Evolutionary conservation across 345 rosid genomes (phyloP).

Genomic region (Toxicodendron radicans): DNA sequence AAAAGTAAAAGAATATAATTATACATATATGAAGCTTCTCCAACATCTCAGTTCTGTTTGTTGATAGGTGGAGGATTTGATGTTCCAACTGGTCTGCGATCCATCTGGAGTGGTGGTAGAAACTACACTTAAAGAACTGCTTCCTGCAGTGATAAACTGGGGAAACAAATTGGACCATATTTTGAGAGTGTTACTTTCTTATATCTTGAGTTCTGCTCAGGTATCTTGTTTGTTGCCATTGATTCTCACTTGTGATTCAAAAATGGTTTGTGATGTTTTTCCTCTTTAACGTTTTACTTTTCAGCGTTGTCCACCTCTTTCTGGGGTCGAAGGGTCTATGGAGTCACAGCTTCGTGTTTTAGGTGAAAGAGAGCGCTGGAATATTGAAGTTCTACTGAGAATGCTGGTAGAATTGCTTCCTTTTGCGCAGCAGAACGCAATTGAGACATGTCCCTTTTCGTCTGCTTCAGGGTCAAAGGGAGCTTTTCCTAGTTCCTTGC

Average conservation of each 20-base stretch:
- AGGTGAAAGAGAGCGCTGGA: slow-evolving; percentile 97
- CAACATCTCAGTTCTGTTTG: slow-evolving; percentile 32
- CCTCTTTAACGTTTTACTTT: slow-evolving; percentile 14
- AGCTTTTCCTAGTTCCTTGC: slow-evolving; percentile 54
- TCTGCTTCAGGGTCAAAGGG: slow-evolving; percentile 44
- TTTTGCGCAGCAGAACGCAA: slow-evolving; percentile 61
- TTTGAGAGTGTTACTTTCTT: slow-evolving; percentile 73
- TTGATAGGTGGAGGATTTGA: slow-evolving; percentile 88
- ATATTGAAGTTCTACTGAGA: slow-evolving; percentile 81
- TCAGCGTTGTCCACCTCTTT: slow-evolving; percentile 90
- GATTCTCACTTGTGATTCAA: background rate
- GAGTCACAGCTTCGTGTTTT: slow-evolving; percentile 85
- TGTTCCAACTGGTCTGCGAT: slow-evolving; percentile 91
- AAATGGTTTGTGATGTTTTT: slow-evolving; percentile 10
- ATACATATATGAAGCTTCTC: slow-evolving; percentile 22
- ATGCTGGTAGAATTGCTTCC: slow-evolving; percentile 82
- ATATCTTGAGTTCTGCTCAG: slow-evolving; percentile 72
- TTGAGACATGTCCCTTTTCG: slow-evolving; percentile 82
- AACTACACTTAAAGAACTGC: slow-evolving; percentile 76
- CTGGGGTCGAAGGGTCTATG: slow-evolving; percentile 93
- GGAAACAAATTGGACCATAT: slow-evolving; percentile 82
- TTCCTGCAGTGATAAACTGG: slow-evolving; percentile 84
- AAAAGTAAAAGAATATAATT: slow-evolving; percentile 3
- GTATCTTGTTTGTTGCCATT: slow-evolving; percentile 39
- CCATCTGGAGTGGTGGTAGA: slow-evolving; percentile 95